Evolutionary conservation across 2,329 filamentous ascomycete genomes (phyloP), one percentile per base, ranked within the genome.

Genomic region (Coleophoma eucalyptorum): DNA sequence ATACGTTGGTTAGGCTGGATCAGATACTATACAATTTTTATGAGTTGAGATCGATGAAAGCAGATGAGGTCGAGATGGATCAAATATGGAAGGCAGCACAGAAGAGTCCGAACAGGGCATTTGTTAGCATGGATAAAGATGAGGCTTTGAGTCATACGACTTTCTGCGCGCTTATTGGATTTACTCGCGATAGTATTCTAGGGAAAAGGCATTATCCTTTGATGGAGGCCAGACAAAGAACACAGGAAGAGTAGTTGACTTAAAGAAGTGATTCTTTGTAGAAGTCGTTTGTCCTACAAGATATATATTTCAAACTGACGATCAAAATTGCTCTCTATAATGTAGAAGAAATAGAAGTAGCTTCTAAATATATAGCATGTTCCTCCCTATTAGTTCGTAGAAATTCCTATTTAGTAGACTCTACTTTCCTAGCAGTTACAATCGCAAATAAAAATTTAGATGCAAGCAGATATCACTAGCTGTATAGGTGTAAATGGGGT

Each of bases 21-120:
- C 37, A 40, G 38, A 16, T 49, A n/a, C 43, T 54, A 5, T 49
- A 46, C 31, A 44, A 49, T 18, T 54, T 54, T 18, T 54, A 51
- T 34, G 38, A 49, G 16, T 35, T 54, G 12, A 43, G 46, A 8
- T 46, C 8, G 12, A 46, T 44, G 5, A 49, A 41, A 11, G 51
- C 31, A 1, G 33, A 50, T 5, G 44, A 49, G 12, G 31, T 49
- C 32, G 41, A 35, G 6, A 54, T 51, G 49, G 51, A 51, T 51
- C n/a, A 51, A 6, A 51, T 54, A 32, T 51, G 49, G 51, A 35
- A 49, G n/a, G 46, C 26, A 6, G 45, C 43, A 37, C 34, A 49
- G 32, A 3, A 16, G 26, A 51, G 51, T 33, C n/a, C 4, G 2
- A 10, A 51, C 20, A 8, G 19, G 31, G 51, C 49, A 13, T 51